phyloP scores from a whole-genome alignment of 2,329 filamentous ascomycete genomes.

The Claviceps arundinis region DNA sequence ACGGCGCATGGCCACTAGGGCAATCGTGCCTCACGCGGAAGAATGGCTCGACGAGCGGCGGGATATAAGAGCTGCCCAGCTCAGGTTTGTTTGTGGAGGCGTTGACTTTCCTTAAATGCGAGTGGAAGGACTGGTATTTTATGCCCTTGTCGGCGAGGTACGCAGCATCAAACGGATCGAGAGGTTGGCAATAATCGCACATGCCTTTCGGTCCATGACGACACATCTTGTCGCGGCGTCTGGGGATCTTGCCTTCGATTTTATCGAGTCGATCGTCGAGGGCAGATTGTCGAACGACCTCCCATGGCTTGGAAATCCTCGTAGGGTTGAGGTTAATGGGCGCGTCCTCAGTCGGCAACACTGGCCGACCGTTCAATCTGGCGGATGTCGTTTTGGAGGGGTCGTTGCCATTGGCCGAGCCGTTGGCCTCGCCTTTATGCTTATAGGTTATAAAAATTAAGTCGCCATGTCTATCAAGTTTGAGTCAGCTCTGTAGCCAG shows the following conservation, averaged over 20 bases:
- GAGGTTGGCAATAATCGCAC: slow-evolving; percentile 97
- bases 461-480: slow-evolving; percentile 62
- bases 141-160: slow-evolving; percentile 95
- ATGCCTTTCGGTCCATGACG: slow-evolving; percentile 93
- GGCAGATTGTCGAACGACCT: slow-evolving; percentile 73
- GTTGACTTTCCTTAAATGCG: slow-evolving; percentile 88
- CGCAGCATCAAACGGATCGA: slow-evolving; percentile 83
- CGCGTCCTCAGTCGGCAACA: slow-evolving; percentile 54
- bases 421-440: slow-evolving; percentile 33
- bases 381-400: slow-evolving; percentile 36
- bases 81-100: slow-evolving; percentile 93
- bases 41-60: slow-evolving; percentile 83
- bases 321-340: slow-evolving; percentile 59
- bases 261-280: slow-evolving; percentile 81
- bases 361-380: slow-evolving; percentile 65
- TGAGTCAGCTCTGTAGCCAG: slow-evolving; percentile 9
- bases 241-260: slow-evolving; percentile 76
- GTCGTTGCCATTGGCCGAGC: slow-evolving; percentile 23
- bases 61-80: slow-evolving; percentile 87
- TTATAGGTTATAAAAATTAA: slow-evolving; percentile 78
- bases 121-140: slow-evolving; percentile 95
- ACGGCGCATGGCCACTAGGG: slow-evolving; percentile 81
- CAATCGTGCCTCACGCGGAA: slow-evolving; percentile 82
- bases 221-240: slow-evolving; percentile 79
- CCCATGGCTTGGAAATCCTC: slow-evolving; percentile 48